Evolutionary conservation across 2,329 filamentous ascomycete species (phyloP).

Genomic region (Microcyclospora tardicrescens): DNA sequence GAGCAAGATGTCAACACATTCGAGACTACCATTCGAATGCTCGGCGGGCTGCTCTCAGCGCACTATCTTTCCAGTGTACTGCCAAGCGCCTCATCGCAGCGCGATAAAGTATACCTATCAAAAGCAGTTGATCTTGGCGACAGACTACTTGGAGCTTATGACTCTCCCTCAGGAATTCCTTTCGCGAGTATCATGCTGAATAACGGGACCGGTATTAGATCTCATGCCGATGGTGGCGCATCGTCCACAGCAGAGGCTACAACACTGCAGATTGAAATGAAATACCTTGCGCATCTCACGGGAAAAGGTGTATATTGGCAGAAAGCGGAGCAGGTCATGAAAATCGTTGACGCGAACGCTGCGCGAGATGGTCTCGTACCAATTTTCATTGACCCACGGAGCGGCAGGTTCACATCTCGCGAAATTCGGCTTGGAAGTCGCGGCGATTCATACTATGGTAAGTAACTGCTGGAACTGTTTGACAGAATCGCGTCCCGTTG

Average conservation of each 20-base stretch:
- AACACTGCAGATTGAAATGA: slow-evolving; percentile 84
- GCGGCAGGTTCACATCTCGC: slow-evolving; percentile 62
- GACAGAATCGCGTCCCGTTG: slow-evolving; percentile 21
- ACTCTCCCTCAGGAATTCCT: slow-evolving; percentile 71
- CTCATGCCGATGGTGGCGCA: slow-evolving; percentile 70
- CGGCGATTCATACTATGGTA: slow-evolving; percentile 81
- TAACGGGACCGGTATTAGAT: slow-evolving; percentile 57
- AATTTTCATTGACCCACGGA: slow-evolving; percentile 70
- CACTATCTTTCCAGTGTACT: slow-evolving; percentile 81
- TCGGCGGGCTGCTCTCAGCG: slow-evolving; percentile 76
- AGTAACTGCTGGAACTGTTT: not conserved
- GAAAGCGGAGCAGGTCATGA: slow-evolving; percentile 75
- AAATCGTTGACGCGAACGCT: slow-evolving; percentile 65
- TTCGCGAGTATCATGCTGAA: slow-evolving; percentile 79
- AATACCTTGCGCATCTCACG: slow-evolving; percentile 88
- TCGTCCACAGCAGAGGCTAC: slow-evolving; percentile 86
- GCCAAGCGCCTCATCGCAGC: slow-evolving; percentile 56
- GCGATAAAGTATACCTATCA: slow-evolving; percentile 87
- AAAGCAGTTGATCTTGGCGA: slow-evolving; percentile 86
- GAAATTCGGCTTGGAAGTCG: slow-evolving; percentile 85
- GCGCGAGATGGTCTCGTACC: slow-evolving; percentile 69
- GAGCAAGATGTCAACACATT: slow-evolving; percentile 92
- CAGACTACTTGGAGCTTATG: slow-evolving; percentile 69
- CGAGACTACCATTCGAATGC: slow-evolving; percentile 90
- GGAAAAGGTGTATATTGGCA: slow-evolving; percentile 87